Conservation (phyloP, 331 rosid species). For the Quercus lobata region DNA sequence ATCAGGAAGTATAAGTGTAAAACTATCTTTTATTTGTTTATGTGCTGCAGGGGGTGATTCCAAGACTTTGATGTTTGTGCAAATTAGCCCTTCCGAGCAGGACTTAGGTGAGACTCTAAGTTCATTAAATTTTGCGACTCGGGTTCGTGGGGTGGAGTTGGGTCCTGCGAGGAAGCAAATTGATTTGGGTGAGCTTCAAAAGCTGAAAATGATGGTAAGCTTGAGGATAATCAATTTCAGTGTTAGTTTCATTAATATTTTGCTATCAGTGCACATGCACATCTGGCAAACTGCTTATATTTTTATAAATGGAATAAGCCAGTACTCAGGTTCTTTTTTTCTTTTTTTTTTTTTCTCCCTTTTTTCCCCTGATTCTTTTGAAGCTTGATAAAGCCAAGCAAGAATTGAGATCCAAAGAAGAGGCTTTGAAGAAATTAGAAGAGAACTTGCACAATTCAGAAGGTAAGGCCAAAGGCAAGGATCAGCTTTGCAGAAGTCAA, state of each 20-base stretch:
- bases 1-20: background rate
- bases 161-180: conserved; percentile 84
- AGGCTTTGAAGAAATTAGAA: conserved; percentile 61
- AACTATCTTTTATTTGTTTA: background rate
- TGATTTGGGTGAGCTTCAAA: conserved; percentile 73
- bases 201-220: conserved; percentile 61
- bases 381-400: conserved; percentile 76
- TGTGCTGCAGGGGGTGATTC: conserved; percentile 72
- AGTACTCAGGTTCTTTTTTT: background rate
- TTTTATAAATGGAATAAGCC: background rate
- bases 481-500: conserved; percentile 44
- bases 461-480: conserved; percentile 69
- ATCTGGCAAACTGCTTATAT: background rate
- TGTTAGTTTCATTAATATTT: background rate
- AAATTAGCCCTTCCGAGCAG: conserved; percentile 86
- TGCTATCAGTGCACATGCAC: background rate
- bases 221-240: conserved; percentile 6
- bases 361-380: background rate
- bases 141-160: conserved; percentile 83
- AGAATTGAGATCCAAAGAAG: conserved; percentile 71
- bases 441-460: conserved; percentile 65
- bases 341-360: background rate
- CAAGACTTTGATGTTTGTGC: conserved; percentile 86
- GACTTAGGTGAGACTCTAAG: conserved; percentile 80
- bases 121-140: conserved; percentile 79